Base-by-base conservation (phyloP, 2,329 filamentous ascomycete genomes). In the Pestalotiopsis sp. region DNA sequence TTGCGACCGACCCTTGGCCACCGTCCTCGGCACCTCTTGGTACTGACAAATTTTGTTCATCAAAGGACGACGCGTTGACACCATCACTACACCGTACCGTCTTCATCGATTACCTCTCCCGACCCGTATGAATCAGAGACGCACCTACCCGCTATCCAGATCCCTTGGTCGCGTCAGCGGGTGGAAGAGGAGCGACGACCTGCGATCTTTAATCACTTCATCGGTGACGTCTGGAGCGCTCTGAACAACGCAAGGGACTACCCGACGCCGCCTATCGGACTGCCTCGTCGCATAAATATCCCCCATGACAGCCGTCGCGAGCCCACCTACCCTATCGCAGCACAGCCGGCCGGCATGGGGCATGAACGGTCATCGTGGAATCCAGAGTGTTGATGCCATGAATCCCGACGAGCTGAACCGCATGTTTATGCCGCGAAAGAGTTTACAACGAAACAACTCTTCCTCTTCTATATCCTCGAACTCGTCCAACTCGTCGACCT, bases 381-480 rank as follows among this genome's bases (percentile, higher is more conserved):
- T 80, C 70, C 83, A 84, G 76, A 75, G 80, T 68, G 81, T 83
- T 75, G 84, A 88, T 84, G 87, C 91, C 78, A 93, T 94, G 90
- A 93, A 92, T 82, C 84, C 91, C 79, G 94, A 97, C 84, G 93
- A 97, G 82, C 90, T 92, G 73, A 90, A 92, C 83, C 91, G 92
- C 80, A 95, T 97, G 88, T 93, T 97, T 80, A 91, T 93, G 87
- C 93, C 93, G 77, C 93, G 94, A 75, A 98, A 97, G 84, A 91
- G 88, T 78, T 87, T 94, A 70, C 93, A 95, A 80, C 91, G 95
- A 79, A 92, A 92, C 77, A 97, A 94, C 85, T 98, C 95, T 45
- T 96, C 94, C 69, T 97, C 94, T 3, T 97, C 95, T 60, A 86
- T 97, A 72, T 92, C 93, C 14, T 89, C 90, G 64, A 88, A 84